phyloP scores from a whole-genome alignment of 768 basidiomycete species.

The Naganishia kalamii region DNA sequence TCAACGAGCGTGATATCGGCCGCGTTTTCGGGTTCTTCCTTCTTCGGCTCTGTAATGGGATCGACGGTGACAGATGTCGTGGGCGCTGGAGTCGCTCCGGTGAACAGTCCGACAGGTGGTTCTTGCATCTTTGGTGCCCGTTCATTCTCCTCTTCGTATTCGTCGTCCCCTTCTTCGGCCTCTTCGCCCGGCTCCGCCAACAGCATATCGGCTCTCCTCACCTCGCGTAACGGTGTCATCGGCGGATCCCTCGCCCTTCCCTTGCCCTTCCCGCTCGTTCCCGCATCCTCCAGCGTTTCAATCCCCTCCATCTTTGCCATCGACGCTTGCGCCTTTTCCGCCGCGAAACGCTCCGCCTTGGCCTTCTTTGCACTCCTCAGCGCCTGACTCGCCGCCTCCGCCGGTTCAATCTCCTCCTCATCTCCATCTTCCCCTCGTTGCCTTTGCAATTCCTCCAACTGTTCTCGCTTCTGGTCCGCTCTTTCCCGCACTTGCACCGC shows the following conservation, averaged over 20 bases:
- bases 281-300: no score
- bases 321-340: constrained; percentile 9
- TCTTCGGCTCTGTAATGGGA: not conserved
- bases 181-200: not conserved
- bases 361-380: constrained; percentile 14
- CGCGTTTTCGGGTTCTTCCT: not conserved
- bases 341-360: constrained; percentile 4
- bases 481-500: constrained; percentile 21
- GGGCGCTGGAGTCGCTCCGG: not conserved
- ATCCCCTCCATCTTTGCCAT: no score
- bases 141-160: constrained; percentile 20
- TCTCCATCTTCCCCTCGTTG: constrained; percentile 11
- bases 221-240: constrained; percentile 8
- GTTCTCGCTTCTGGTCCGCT: constrained; percentile 21
- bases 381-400: constrained; percentile 1
- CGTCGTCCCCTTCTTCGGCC: constrained; percentile 27
- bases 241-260: not conserved
- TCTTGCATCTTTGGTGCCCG: not conserved
- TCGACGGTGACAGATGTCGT: not conserved
- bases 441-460: constrained; percentile 21
- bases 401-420: constrained; percentile 9
- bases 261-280: not conserved
- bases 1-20: constrained; percentile 8
- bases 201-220: no score
- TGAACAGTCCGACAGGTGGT: not conserved